phyloP scores from a whole-genome alignment of 2,329 filamentous ascomycete species.

The Tolypocladium amazonense region DNA sequence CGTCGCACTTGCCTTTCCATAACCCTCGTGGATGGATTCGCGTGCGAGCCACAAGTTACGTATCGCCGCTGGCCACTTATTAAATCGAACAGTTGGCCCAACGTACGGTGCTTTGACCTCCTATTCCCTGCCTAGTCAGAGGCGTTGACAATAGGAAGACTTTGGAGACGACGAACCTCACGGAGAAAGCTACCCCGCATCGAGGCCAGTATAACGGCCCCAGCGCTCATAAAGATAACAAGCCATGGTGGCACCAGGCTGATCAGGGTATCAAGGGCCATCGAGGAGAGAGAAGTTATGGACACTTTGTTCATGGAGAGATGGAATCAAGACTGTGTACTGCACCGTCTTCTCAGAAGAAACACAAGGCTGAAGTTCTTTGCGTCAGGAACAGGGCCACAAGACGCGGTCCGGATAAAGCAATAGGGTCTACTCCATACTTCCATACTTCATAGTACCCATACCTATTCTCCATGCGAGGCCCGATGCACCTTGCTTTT shows the following conservation, averaged over 20 bases:
- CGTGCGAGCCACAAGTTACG: not conserved
- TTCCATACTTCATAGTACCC: too few species aligned
- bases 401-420: too few species aligned
- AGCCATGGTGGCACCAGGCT: not conserved
- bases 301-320: too few species aligned
- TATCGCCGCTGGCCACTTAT: not conserved
- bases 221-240: not conserved
- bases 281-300: not conserved
- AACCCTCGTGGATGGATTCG: not conserved
- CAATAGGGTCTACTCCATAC: too few species aligned
- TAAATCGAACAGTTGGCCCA: not conserved
- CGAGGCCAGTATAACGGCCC: not conserved
- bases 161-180: not conserved
- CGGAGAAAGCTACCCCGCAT: not conserved
- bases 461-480: not conserved
- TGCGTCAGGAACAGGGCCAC: too few species aligned
- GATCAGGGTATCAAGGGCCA: not conserved
- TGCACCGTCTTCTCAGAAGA: too few species aligned
- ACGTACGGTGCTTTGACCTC: not conserved
- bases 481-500: not conserved
- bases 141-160: not conserved
- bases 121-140: not conserved
- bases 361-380: too few species aligned
- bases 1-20: not conserved
- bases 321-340: too few species aligned